Evolutionary conservation across 2,329 filamentous ascomycete genomes (phyloP).

Genomic region (Penicillium nordicum): DNA sequence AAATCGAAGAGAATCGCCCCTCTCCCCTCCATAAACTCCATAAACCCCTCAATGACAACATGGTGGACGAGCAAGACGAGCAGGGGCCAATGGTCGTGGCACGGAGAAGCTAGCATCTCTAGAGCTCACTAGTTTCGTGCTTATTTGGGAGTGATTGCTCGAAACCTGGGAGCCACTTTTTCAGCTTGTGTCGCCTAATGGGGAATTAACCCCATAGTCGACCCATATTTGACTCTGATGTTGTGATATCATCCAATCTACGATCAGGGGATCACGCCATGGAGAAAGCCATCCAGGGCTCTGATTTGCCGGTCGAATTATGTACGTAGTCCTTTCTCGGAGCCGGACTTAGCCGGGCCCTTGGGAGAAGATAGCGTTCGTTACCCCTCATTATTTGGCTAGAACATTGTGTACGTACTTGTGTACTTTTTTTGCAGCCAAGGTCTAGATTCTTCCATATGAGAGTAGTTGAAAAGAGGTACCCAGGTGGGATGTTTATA

Average conservation of each 20-base stretch:
- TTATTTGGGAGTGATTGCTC: not conserved
- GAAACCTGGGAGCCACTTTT: conserved; percentile 1
- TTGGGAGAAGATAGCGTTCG: not conserved
- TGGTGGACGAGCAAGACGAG: not conserved
- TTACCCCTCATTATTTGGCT: not conserved
- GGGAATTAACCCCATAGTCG: not conserved
- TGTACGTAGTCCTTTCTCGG: not conserved
- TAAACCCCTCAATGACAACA: conserved; percentile 7
- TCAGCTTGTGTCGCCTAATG: not conserved
- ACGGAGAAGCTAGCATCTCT: not conserved
- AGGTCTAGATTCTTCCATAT: not conserved
- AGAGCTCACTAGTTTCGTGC: not conserved
- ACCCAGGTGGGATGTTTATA: no score
- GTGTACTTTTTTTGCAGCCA: not conserved
- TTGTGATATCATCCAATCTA: not conserved
- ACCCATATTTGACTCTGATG: not conserved
- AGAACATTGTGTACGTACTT: no score
- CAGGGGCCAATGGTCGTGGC: conserved; percentile 2
- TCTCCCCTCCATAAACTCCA: not conserved
- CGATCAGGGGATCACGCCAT: not conserved
- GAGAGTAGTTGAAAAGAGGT: not conserved
- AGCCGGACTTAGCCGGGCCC: not conserved
- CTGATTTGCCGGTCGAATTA: conserved; percentile 3
- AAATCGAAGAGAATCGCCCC: not conserved
- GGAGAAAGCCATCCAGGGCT: not conserved